Evolutionary conservation across 1,284 basidiomycete genomes (phyloP).

Genomic region (Leccinum solheimii): DNA sequence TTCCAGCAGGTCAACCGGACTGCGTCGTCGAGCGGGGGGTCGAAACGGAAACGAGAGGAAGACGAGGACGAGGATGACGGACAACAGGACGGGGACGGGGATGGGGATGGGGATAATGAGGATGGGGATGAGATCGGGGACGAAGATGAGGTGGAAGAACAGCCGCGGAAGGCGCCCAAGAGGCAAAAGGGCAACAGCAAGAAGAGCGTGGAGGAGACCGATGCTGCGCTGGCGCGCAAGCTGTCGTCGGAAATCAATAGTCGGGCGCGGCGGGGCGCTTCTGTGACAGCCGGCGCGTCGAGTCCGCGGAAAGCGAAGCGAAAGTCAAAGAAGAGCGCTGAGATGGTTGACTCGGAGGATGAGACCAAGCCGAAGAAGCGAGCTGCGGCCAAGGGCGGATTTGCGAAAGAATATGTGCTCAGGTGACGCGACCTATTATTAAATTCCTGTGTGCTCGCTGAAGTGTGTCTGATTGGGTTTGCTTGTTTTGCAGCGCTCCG

Average conservation of each 20-base stretch:
- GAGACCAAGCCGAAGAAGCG: slow-evolving; percentile 41
- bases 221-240: slow-evolving; percentile 70
- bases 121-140: slow-evolving; percentile 12
- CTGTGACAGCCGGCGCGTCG: slow-evolving; percentile 51
- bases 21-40: slow-evolving; percentile 32
- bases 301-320: slow-evolving; percentile 42
- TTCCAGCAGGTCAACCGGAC: slow-evolving; percentile 56
- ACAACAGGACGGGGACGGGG: background rate
- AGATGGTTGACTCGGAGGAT: slow-evolving; percentile 54
- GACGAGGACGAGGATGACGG: slow-evolving; percentile 19
- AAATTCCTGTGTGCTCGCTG: background rate
- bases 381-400: slow-evolving; percentile 60
- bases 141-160: slow-evolving; percentile 26
- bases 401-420: slow-evolving; percentile 74
- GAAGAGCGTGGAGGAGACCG: slow-evolving; percentile 45
- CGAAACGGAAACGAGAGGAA: slow-evolving; percentile 33
- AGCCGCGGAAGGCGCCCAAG: slow-evolving; percentile 40
- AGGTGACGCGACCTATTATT: slow-evolving; percentile 46
- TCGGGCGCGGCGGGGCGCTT: slow-evolving; percentile 49
- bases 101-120: background rate
- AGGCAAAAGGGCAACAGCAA: slow-evolving; percentile 48
- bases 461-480: slow-evolving; percentile 2
- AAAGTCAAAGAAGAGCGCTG: slow-evolving; percentile 58
- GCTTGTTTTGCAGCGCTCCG: slow-evolving; percentile 50
- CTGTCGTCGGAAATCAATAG: slow-evolving; percentile 72